Conservation (phyloP, 2,329 filamentous ascomycete genomes). For the Aspergillus unguis region DNA sequence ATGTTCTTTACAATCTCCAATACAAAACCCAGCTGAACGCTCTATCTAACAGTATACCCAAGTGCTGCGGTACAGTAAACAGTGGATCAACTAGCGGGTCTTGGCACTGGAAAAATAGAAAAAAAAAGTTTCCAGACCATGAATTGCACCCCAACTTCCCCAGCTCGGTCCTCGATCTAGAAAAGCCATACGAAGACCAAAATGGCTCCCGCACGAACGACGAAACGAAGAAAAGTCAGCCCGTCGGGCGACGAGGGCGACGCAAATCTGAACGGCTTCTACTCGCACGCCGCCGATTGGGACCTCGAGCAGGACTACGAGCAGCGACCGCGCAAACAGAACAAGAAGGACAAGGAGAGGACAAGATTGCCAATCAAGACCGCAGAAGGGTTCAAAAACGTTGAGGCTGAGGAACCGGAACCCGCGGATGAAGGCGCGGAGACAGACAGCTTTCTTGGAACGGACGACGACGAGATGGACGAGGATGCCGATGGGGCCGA, state of each 20-base stretch:
- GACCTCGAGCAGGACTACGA: slow-evolving; percentile 92
- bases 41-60: no score
- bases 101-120: slow-evolving; percentile 26
- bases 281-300: slow-evolving; percentile 76
- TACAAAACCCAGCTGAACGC: no score
- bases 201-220: slow-evolving; percentile 48
- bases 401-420: slow-evolving; percentile 45
- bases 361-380: slow-evolving; percentile 84
- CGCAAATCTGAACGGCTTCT: slow-evolving; percentile 51
- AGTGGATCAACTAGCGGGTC: slow-evolving; percentile 25
- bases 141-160: not conserved
- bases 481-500: slow-evolving; percentile 41
- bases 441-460: slow-evolving; percentile 59
- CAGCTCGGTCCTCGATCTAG: not conserved
- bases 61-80: not conserved
- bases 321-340: slow-evolving; percentile 68
- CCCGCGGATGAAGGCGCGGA: slow-evolving; percentile 51
- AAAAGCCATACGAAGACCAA: slow-evolving; percentile 1
- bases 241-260: slow-evolving; percentile 41
- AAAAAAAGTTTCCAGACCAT: slow-evolving; percentile 25
- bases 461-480: slow-evolving; percentile 50
- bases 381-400: slow-evolving; percentile 68
- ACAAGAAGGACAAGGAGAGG: slow-evolving; percentile 70
- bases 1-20: no score
- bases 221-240: slow-evolving; percentile 52